phyloP scores from a whole-genome alignment of 371 early-diverging fungal species.

The Mucor velutinosus region DNA sequence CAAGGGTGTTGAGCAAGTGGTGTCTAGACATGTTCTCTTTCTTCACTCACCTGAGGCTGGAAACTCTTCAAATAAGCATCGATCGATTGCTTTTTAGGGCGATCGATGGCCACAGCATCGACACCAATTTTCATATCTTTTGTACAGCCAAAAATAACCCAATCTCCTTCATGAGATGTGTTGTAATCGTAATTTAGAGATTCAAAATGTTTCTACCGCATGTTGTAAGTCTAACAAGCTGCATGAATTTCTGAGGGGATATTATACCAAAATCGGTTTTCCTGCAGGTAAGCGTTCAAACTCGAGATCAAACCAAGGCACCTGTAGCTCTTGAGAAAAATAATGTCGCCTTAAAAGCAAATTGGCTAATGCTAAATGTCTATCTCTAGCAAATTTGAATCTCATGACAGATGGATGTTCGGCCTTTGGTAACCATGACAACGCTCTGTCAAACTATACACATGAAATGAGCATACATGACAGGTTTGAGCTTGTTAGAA shows the following conservation, averaged over 20 bases:
- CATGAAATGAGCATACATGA: neutral
- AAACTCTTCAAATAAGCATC: constrained; percentile 38
- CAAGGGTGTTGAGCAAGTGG: neutral
- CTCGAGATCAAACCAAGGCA: constrained; percentile 22
- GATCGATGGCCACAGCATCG: constrained; percentile 50
- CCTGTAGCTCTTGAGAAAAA: constrained; percentile 25
- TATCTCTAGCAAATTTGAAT: constrained; percentile 37
- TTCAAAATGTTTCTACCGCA: constrained; percentile 3
- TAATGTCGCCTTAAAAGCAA: constrained; percentile 38
- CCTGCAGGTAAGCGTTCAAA: constrained; percentile 26
- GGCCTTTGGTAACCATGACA: constrained; percentile 25
- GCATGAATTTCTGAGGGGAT: neutral
- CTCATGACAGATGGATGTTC: constrained; percentile 33
- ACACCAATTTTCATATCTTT: constrained; percentile 45
- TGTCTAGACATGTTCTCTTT: neutral
- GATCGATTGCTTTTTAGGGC: constrained; percentile 26
- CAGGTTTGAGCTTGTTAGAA: neutral
- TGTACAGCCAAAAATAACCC: constrained; percentile 52
- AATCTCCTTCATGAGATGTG: constrained; percentile 68
- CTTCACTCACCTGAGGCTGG: constrained; percentile 34
- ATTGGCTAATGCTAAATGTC: constrained; percentile 36
- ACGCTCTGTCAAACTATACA: constrained; percentile 35
- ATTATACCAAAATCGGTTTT: constrained; percentile 32
- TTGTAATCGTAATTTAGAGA: constrained; percentile 44
- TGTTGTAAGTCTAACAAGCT: neutral